Base-by-base conservation (phyloP, 179 eudicot genomes). In the Drosera spatulata region DNA sequence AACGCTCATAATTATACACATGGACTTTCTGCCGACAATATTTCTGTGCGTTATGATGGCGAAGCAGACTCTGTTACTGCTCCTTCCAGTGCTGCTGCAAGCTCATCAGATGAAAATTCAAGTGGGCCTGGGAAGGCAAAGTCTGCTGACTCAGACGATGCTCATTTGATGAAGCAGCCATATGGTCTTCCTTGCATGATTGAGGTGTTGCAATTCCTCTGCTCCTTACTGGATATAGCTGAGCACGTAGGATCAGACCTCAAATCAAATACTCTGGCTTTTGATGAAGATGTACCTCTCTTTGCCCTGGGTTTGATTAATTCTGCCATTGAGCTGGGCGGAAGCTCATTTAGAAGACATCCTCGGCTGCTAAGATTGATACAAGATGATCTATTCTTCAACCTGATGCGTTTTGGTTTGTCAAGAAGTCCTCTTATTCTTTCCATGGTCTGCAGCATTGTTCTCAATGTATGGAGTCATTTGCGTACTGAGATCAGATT, bases 121-220 rank as follows among this genome's bases (percentile, higher is more conserved):
- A 56, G 46, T 56, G 68, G 68, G 7, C 10, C 53, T 49, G 68
- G 65, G 47, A 62, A 71, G 54, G 80, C 67, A 62, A 72, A 76
- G 68, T 76, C 65, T 66, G 48, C 44, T 50, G 76, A 65, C 43
- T 63, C 68, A 0, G 58, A 61, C 71, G 80, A 76, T 59, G 54
- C 52, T 39, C 71, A 61, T 65, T 58, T 76, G 41, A 76, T 68
- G 76, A 72, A 64, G n/a, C 76, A 76, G 62, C 76, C 76, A 56
- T 76, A 72, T 63, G 80, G 80, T n/a, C 71, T 76, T 14, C 80
- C 77, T 47, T 72, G 77, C 65, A 69, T 72, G 77, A 71, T 76
- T 69, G 80, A 76, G 70, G 69, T 76, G 54, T 72, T 76, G 62
- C 80, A 76, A 45, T 76, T 76, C 64, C 61, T 76, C 41, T 76